Evolutionary conservation across 345 rosid species (phyloP), one percentile per base, ranked within the genome.

Genomic region (Arabis hirsuta): DNA sequence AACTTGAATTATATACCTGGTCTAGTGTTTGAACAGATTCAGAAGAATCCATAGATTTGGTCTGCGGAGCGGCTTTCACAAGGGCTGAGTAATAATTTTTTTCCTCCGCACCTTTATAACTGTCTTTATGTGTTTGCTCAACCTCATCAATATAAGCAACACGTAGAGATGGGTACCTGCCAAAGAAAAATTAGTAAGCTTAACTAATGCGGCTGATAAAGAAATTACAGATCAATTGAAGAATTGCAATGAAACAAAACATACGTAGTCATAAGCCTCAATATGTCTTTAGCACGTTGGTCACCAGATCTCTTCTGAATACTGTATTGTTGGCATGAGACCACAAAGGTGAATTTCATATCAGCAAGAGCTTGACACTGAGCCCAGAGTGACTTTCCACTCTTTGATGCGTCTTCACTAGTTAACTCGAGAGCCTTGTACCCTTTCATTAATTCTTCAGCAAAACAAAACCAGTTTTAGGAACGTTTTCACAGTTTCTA

Each of bases 301-400:
- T 87, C 82, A 67, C 85, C 85, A 52, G 85, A 86, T 53, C 87
- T 76, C 73, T 90, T 90, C 36, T 88, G 84, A 79, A 82, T 72
- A 64, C 97, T 88, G 69, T 90, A 90, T 61, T 80, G 81, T 73
- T 90, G 97, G 70, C 92, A 88, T 14, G 95, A 88, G 50, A 90
- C 88, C 54, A 90, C 91, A 80, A 86, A 88, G 36, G 88, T 82
- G 80, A 90, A 90, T 76, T 90, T 90, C 91, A 90, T 80, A 76
- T 87, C 94, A 67, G 95, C 83, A 42, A 88, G 84, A 19, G 89
- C 92, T 77, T 90, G 94, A 82, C 94, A 88, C 59, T 86, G 89
- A 42, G 88, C 84, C 83, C 82, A 80, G 10, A 86, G 75, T 24
- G 91, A 86, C 73, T 78, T 84, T 82, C 83, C 86, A 77, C 88